Conservation (phyloP, 228 moss, liverwort and hornwort genomes). For the Sphagnum magellanicum region DNA sequence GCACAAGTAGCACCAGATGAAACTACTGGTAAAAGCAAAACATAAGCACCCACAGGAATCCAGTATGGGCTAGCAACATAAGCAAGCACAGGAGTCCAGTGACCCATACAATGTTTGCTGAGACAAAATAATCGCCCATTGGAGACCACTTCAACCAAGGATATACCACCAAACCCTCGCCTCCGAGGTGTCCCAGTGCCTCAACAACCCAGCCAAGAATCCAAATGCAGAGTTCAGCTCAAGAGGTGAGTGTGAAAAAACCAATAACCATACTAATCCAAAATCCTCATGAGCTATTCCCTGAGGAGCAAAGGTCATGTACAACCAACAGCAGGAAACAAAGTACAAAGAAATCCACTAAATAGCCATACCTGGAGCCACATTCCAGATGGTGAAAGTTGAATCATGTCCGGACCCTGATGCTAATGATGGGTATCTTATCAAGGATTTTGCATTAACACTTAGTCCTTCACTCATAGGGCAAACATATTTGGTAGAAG, state of each 20-base stretch:
- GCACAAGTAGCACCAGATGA: not conserved
- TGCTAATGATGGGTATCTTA: slow-evolving; percentile 65
- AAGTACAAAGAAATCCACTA: not conserved
- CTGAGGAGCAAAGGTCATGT: no score
- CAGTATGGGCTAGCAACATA: no score
- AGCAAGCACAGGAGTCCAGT: no score
- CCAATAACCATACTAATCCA: not conserved
- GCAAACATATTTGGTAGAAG: no score
- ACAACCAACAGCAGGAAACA: not conserved
- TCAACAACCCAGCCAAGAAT: slow-evolving; percentile 5
- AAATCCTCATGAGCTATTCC: not conserved
- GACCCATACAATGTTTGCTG: slow-evolving; percentile 67
- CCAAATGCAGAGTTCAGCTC: not conserved
- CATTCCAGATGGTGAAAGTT: slow-evolving; percentile 88
- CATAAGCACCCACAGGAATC: no score
- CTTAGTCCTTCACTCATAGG: no score
- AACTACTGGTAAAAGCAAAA: not conserved
- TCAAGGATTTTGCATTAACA: slow-evolving; percentile 31
- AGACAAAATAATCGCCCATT: slow-evolving; percentile 87
- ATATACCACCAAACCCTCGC: slow-evolving; percentile 79
- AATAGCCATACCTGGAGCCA: slow-evolving; percentile 55
- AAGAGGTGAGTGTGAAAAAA: not conserved
- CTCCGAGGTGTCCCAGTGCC: slow-evolving; percentile 74
- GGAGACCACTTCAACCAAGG: slow-evolving; percentile 91
- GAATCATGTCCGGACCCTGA: slow-evolving; percentile 66